Base-by-base conservation (phyloP, 129 eudicot species). In the Mikania micrantha region DNA sequence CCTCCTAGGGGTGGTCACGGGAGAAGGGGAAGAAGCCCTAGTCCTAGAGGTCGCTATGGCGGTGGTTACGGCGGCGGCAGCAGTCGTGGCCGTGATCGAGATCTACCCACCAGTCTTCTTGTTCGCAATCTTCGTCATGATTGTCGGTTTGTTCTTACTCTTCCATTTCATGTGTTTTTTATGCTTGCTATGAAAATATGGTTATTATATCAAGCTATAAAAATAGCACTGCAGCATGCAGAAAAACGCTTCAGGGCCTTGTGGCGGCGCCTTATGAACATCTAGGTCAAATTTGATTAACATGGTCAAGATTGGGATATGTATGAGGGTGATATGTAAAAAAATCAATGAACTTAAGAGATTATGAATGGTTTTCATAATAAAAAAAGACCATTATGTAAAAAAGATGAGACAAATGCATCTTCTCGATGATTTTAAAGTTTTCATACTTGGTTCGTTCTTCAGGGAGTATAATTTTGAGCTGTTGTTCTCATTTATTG, bases 111-210 rank as follows among this genome's bases (percentile, higher is more conserved):
- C 8, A 93, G 96, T 76, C 90, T 93, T 42, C 70, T 93, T 53
- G 99, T 93, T 42, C 96, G 99, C 53, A 93, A 93, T 78, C 99
- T 93, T 73, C 96, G 96, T 66, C 99, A 82, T 79, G 99, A 93
- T 60, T 93, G 99, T 78, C 77, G 99, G 99, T 89, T 71, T 72
- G 70, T 59, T 77, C 59, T 64, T 22, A 9, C 7, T 56, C 9
- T 32, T n/a, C 41, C 22, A 25, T 0, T 35, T 66, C 25, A 31
- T 45, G 19, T 36, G 24, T 48, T 41, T 31, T 28, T 24, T 17
- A 12, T 31, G 11, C 10, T 32, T 62, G 52, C 42, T 49, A 16
- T 36, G 19, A 44, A 19, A 49, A 39, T 1, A 48, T 47, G 38
- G 39, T 47, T 60, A 9, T 22, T 44, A 19, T n/a, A n/a, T n/a